phyloP scores from a whole-genome alignment of 176 grass and related monocot genomes.

The Dendrocalamus sinicus region DNA sequence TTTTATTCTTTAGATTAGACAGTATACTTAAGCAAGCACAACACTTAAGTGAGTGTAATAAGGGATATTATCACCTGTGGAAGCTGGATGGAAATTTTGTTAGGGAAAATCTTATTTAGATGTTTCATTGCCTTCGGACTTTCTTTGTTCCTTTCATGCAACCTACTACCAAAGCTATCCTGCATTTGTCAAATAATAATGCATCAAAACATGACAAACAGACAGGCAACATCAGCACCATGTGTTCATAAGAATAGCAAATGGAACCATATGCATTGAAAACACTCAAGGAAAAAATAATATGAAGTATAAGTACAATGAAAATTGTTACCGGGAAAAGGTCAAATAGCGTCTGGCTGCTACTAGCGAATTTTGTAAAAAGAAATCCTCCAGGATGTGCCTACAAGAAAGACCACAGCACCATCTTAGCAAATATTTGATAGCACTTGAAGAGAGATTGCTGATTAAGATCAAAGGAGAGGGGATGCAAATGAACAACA shows the following conservation, averaged over 20 bases:
- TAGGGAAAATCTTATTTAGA: conserved; percentile 90
- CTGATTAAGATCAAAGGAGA: conserved; percentile 11
- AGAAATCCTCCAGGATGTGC: conserved; percentile 96
- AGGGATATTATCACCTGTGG: conserved; percentile 67
- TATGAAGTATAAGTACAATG: conserved; percentile 23
- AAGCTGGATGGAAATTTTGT: conserved; percentile 95
- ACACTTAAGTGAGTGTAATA: conserved; percentile 19
- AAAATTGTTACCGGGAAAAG: conserved; percentile 80
- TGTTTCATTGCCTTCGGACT: conserved; percentile 96
- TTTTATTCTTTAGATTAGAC: conserved; percentile 37
- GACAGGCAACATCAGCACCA: not conserved
- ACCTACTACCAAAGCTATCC: conserved; percentile 89
- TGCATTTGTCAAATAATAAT: conserved; percentile 43
- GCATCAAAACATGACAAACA: conserved; percentile 40
- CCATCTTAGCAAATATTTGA: conserved; percentile 41
- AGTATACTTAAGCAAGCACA: conserved; percentile 24
- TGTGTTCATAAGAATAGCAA: conserved; percentile 37
- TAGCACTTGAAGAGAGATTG: not conserved
- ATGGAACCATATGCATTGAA: conserved; percentile 6
- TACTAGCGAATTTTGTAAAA: conserved; percentile 97
- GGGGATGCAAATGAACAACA: conserved; percentile 1
- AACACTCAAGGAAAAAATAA: conserved; percentile 25
- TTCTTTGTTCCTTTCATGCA: conserved; percentile 97
- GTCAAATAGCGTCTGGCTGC: conserved; percentile 88
- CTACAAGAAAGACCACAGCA: conserved; percentile 56